These are phyloP conservation scores for Peniophora sp. DNA, from an alignment of 1,284 basidiomycete species.

Conservation along the genomic window DNA sequence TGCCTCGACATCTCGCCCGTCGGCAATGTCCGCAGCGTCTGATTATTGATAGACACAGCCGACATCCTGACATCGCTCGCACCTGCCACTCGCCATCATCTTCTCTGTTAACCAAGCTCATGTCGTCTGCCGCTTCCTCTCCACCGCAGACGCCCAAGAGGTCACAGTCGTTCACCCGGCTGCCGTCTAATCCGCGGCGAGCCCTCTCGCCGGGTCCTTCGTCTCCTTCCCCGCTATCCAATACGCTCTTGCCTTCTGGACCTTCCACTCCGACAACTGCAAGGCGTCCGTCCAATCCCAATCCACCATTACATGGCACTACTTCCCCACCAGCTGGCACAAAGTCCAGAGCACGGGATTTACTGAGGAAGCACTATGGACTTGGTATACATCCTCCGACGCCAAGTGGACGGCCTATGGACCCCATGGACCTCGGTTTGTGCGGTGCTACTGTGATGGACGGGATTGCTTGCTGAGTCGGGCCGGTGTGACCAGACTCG, in stretches of 20 bases:
- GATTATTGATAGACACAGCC: neutral
- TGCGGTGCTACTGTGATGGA: constrained; percentile 4
- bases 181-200: too few relatives aligned
- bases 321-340: constrained; percentile 10
- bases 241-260: neutral
- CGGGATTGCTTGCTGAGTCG: neutral
- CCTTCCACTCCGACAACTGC: constrained; percentile 4
- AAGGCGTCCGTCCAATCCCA: neutral
- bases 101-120: neutral
- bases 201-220: neutral
- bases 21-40: neutral
- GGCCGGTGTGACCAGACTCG: constrained; percentile 44
- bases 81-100: neutral
- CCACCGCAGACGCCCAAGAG: neutral
- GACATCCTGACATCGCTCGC: neutral
- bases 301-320: constrained; percentile 7
- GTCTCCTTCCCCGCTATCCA: neutral
- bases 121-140: neutral
- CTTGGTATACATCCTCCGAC: constrained; percentile 64
- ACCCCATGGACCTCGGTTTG: constrained; percentile 77
- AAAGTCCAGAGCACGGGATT: constrained; percentile 67
- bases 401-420: constrained; percentile 43
- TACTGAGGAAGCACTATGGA: constrained; percentile 79
- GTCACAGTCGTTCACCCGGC: too few relatives aligned
- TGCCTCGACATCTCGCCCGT: too few relatives aligned